Conservation (phyloP, 495 filamentous ascomycete species). For the Trichoderma gamsii region DNA sequence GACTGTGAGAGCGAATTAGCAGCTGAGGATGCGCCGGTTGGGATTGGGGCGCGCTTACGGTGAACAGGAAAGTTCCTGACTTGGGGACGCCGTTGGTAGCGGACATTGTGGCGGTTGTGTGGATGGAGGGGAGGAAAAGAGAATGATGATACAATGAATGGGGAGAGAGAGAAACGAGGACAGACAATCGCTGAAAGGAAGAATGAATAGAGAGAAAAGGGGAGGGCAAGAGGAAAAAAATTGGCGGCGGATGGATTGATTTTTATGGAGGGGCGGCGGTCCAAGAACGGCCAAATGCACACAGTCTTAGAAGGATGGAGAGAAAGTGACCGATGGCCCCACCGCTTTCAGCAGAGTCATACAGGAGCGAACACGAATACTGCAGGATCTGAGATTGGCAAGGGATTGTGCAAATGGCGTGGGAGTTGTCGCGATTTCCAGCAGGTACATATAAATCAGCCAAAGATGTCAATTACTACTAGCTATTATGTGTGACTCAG, state of each 20-base stretch:
- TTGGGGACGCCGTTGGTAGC: conserved; percentile 17
- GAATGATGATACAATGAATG: background rate
- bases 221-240: conserved; percentile 6
- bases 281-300: no score
- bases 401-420: no score
- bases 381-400: no score
- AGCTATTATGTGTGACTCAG: no score
- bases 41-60: conserved; percentile 43
- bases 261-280: conserved; percentile 1
- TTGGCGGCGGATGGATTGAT: background rate
- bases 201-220: background rate
- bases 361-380: no score
- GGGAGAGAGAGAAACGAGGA: background rate
- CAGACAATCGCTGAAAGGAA: conserved; percentile 18
- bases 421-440: no score
- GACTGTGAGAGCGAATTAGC: conserved; percentile 47
- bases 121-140: background rate
- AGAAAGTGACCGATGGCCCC: no score
- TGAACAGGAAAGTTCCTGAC: conserved; percentile 86
- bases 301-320: no score
- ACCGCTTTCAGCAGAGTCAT: no score
- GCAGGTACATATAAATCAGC: no score
- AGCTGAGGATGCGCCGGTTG: background rate
- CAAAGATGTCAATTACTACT: no score
- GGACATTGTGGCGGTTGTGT: conserved; percentile 21